Percentiles rank a stretch among this genome's conserved stretches.
Evolutionary conservation across 768 basidiomycete genomes (phyloP).

Genomic region (Candolleomyces efflorescens): DNA sequence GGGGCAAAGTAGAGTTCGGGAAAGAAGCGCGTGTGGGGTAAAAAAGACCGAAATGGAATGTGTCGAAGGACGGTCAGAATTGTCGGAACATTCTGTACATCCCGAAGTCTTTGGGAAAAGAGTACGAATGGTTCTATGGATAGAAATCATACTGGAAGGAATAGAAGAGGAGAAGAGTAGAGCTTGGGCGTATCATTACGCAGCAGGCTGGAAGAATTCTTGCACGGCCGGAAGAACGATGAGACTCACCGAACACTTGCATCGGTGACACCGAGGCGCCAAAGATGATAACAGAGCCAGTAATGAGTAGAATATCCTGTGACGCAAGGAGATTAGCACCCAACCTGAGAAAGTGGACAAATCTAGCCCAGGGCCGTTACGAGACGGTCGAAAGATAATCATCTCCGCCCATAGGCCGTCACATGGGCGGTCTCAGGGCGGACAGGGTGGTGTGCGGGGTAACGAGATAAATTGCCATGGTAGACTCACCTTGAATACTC

Average conservation of each 20-base stretch:
- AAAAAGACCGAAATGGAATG: too few species aligned
- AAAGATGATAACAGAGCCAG: constrained; percentile 85
- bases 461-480: neutral
- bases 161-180: neutral
- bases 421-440: neutral
- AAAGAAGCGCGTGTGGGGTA: too few species aligned
- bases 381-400: too few species aligned
- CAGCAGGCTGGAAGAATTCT: neutral
- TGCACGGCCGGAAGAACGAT: neutral
- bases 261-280: constrained; percentile 74
- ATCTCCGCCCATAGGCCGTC: neutral
- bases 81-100: neutral
- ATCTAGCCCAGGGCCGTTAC: too few species aligned
- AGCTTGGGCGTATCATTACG: neutral
- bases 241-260: constrained; percentile 70
- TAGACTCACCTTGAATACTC: constrained; percentile 77
- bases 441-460: neutral
- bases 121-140: too few species aligned
- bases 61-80: neutral
- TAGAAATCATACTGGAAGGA: neutral
- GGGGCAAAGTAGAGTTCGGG: neutral
- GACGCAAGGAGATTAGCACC: neutral
- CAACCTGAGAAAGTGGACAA: too few species aligned
- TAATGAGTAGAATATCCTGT: constrained; percentile 92
- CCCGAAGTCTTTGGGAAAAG: neutral